These are phyloP conservation scores for Pseudopyricularia javanii DNA, from an alignment of 2,329 filamentous ascomycete species.

Conservation along the genomic window DNA sequence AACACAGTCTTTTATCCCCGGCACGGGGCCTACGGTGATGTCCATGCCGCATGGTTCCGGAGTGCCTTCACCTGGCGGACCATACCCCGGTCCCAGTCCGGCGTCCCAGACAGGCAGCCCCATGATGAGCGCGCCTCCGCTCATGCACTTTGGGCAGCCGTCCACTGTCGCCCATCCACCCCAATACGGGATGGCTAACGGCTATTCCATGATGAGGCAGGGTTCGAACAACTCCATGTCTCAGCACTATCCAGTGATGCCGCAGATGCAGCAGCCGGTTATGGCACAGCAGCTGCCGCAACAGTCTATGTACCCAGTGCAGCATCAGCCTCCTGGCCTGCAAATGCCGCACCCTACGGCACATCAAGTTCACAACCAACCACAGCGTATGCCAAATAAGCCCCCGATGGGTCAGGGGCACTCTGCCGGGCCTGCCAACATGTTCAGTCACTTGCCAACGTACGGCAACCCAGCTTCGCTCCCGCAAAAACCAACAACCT, in stretches of 20 bases:
- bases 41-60: conserved; percentile 28
- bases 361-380: conserved; percentile 7
- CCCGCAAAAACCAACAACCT: conserved; percentile 44
- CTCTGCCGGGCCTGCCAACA: conserved; percentile 18
- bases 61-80: conserved; percentile 13
- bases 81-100: conserved; percentile 30
- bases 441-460: conserved; percentile 39
- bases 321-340: conserved; percentile 23
- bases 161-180: conserved; percentile 37
- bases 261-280: conserved; percentile 3
- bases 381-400: conserved; percentile 32
- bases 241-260: conserved; percentile 20
- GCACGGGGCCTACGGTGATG: conserved; percentile 32
- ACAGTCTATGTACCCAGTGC: conserved; percentile 26
- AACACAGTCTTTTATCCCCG: conserved; percentile 81
- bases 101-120: not conserved
- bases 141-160: conserved; percentile 36
- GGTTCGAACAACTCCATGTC: conserved; percentile 41
- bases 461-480: conserved; percentile 49
- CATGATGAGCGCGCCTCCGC: conserved; percentile 23
- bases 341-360: conserved; percentile 10
- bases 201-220: conserved; percentile 44
- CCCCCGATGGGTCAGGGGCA: conserved; percentile 28
- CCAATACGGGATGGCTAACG: conserved; percentile 26
- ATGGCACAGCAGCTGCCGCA: conserved; percentile 21